Conservation (phyloP, 306 rosid species). For the Medicago truncatula region MtrunA17r5.0-ANR NC_053042.1:42658001-42658500, state of each 20-base stretch:
- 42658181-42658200: slow-evolving; percentile 93
- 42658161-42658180: slow-evolving; percentile 92
- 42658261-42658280: slow-evolving; percentile 24
- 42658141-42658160: slow-evolving; percentile 86
- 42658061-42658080: slow-evolving; percentile 24
- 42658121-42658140: slow-evolving; percentile 29
- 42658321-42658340: neutral
- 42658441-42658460: no score
- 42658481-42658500: no score
- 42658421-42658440: no score
- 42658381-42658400: slow-evolving; percentile 23
- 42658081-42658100: neutral
- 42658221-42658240: slow-evolving; percentile 43
- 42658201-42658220: slow-evolving; percentile 85
- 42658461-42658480: no score
- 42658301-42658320: slow-evolving; percentile 15
- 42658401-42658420: neutral
- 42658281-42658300: slow-evolving; percentile 20
- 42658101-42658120: slow-evolving; percentile 18
- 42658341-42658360: slow-evolving; percentile 23
- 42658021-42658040: slow-evolving; percentile 72
- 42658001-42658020: slow-evolving; percentile 79
- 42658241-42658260: slow-evolving; percentile 19
- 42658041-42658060: slow-evolving; percentile 31
- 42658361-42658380: slow-evolving; percentile 7